Conservation (phyloP, 306 rosid genomes). For the Crataegus laevigata region DNA sequence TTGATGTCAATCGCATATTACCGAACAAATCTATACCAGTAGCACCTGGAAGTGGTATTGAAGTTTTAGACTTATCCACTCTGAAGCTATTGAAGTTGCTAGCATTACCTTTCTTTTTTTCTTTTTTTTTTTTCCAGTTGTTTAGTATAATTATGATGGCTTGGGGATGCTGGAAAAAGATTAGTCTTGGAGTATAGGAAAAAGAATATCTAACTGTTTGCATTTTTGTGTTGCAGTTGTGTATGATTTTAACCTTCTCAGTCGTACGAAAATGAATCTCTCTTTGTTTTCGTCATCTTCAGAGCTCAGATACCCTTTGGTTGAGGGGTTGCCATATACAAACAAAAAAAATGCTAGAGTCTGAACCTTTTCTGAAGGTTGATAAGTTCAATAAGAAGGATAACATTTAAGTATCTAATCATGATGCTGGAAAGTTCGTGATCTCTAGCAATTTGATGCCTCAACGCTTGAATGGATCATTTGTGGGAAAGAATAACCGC, state of each 20-base stretch:
- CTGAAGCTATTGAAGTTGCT: slow-evolving; percentile 7
- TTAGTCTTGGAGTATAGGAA: background rate
- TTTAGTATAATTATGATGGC: too few relatives aligned
- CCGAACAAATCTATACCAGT: slow-evolving; percentile 76
- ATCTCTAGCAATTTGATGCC: slow-evolving; percentile 47
- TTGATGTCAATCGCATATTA: slow-evolving; percentile 90
- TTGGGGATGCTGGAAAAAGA: background rate
- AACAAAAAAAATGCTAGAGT: slow-evolving; percentile 20
- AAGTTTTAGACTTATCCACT: slow-evolving; percentile 1
- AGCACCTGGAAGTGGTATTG: slow-evolving; percentile 67
- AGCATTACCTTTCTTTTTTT: background rate
- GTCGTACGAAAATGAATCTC: slow-evolving; percentile 35
- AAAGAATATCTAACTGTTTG: background rate
- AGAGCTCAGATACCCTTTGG: slow-evolving; percentile 33
- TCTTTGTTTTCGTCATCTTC: slow-evolving; percentile 35
- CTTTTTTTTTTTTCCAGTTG: too few relatives aligned
- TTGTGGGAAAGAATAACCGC: slow-evolving; percentile 24
- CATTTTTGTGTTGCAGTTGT: slow-evolving; percentile 4
- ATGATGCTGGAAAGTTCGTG: slow-evolving; percentile 23
- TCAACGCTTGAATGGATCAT: slow-evolving; percentile 44
- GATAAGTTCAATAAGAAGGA: slow-evolving; percentile 33
- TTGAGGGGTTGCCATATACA: slow-evolving; percentile 29
- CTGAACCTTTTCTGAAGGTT: slow-evolving; percentile 31
- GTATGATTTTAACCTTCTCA: background rate
- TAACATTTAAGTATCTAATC: slow-evolving; percentile 13